Evolutionary conservation across 495 filamentous ascomycete species (phyloP).

Genomic region (Venustampulla echinocandica): DNA sequence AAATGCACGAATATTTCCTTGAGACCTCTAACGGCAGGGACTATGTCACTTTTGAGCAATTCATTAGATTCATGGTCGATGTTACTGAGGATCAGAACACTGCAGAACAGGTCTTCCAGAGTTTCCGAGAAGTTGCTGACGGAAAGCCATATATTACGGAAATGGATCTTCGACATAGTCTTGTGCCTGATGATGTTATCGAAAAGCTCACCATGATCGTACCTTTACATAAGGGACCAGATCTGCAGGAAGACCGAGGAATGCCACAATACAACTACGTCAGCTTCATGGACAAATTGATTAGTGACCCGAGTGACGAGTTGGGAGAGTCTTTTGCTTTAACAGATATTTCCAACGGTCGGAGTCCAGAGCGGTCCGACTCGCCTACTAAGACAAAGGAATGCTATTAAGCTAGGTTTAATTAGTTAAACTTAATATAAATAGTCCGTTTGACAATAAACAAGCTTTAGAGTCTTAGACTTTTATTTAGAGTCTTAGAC

Average conservation of each 20-base stretch:
- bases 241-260: slow-evolving; percentile 68
- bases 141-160: slow-evolving; percentile 98
- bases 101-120: slow-evolving; percentile 95
- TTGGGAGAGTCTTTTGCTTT: slow-evolving; percentile 5
- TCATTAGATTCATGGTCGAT: slow-evolving; percentile 97
- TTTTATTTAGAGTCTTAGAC: too few species aligned
- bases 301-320: slow-evolving; percentile 22
- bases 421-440: too few species aligned
- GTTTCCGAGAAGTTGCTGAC: slow-evolving; percentile 93
- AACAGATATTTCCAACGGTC: slow-evolving; percentile 19
- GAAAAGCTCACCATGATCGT: slow-evolving; percentile 84
- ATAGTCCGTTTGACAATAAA: too few species aligned
- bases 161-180: slow-evolving; percentile 85
- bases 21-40: slow-evolving; percentile 65
- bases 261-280: slow-evolving; percentile 83
- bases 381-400: slow-evolving; percentile 7
- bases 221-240: slow-evolving; percentile 69
- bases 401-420: too few species aligned
- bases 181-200: slow-evolving; percentile 92
- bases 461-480: too few species aligned
- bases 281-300: slow-evolving; percentile 81
- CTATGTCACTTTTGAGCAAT: slow-evolving; percentile 93
- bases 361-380: slow-evolving; percentile 2
- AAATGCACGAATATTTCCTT: slow-evolving; percentile 89
- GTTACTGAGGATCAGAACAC: slow-evolving; percentile 98